A percentile compares a stretch with the other conserved stretches of the same genome.
Evolutionary conservation across 2,329 filamentous ascomycete species (phyloP).

Genomic region (Penicillium sp.): DNA sequence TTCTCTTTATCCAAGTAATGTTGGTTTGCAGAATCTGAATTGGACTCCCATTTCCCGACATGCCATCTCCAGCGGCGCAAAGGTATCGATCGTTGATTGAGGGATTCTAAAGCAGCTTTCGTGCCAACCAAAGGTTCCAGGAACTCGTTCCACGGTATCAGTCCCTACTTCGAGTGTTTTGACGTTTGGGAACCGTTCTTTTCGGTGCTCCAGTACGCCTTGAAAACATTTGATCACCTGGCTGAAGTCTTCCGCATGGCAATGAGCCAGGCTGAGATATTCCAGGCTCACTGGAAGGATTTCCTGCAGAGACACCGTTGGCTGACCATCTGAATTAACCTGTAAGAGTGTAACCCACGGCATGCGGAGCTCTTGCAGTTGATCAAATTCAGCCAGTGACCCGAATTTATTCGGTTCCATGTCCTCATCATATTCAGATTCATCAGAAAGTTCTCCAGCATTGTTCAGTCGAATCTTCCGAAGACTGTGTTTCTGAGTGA

Average conservation of each 20-base stretch:
- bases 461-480: constrained; percentile 9
- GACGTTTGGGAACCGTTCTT: constrained; percentile 1
- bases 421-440: not conserved
- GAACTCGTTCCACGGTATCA: not conserved
- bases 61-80: not conserved
- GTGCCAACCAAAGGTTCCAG: not conserved
- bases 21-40: not conserved
- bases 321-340: not conserved
- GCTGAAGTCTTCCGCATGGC: not conserved
- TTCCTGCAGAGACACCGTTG: not conserved
- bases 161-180: not conserved
- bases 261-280: not conserved
- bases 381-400: constrained; percentile 3
- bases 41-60: not conserved
- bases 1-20: too few relatives aligned
- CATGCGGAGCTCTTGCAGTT: constrained; percentile 7
- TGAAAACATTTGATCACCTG: not conserved
- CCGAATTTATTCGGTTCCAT: not conserved
- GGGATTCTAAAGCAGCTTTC: not conserved
- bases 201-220: not conserved
- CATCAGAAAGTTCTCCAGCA: not conserved
- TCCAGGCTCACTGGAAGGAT: constrained; percentile 7
- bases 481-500: constrained; percentile 7
- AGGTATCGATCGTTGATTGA: not conserved
- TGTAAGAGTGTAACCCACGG: constrained; percentile 1